A percentile compares a stretch with the other conserved stretches of the same genome.
These are phyloP conservation scores for Solanum peruvianum DNA, from an alignment of 257 asterid genomes.

Conservation along the genomic window DNA sequence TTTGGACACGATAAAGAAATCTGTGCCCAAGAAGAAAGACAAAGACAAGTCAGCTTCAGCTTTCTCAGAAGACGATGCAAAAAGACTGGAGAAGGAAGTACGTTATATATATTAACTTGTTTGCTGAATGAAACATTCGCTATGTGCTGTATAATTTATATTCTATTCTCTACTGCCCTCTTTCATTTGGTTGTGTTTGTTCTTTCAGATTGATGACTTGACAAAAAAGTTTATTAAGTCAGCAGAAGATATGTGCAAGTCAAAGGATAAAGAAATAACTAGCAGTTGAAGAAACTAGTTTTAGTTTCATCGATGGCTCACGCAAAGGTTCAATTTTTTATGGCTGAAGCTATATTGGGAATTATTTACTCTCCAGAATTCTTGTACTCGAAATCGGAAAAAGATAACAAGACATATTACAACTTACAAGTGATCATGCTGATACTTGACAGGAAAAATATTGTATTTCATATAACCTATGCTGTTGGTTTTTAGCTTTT, in stretches of 20 bases:
- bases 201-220: slow-evolving; percentile 65
- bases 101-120: slow-evolving; percentile 7
- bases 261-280: slow-evolving; percentile 81
- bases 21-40: slow-evolving; percentile 64
- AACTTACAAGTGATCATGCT: neutral
- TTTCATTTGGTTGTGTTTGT: neutral
- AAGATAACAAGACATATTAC: neutral
- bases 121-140: neutral
- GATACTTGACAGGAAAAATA: neutral
- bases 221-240: slow-evolving; percentile 79
- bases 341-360: neutral
- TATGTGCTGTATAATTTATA: neutral
- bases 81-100: slow-evolving; percentile 89
- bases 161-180: neutral
- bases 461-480: neutral
- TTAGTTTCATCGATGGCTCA: neutral
- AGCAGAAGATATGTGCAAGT: slow-evolving; percentile 95
- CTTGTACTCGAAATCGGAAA: neutral
- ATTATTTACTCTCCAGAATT: neutral
- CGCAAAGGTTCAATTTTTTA: neutral
- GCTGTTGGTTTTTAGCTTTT: neutral
- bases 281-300: slow-evolving; percentile 24
- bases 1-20: slow-evolving; percentile 64
- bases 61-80: slow-evolving; percentile 73
- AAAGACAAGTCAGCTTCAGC: slow-evolving; percentile 51